Conservation (phyloP, 768 basidiomycete species). For the Cubamyces lactineus region DNA sequence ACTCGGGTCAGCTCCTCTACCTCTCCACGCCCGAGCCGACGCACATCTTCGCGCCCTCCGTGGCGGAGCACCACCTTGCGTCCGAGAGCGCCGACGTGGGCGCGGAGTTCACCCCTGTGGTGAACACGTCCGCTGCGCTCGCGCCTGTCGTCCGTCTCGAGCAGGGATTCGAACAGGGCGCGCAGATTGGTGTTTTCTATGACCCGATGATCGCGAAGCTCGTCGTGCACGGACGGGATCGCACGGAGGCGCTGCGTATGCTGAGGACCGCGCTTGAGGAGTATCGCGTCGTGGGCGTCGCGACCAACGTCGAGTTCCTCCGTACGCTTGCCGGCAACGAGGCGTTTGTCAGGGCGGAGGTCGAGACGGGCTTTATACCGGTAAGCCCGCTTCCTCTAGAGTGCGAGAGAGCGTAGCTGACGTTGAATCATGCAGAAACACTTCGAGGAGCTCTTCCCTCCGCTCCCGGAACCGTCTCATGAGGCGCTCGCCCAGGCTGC, state of each 20-base stretch:
- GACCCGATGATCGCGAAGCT: constrained; percentile 94
- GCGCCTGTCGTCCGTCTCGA: constrained; percentile 79
- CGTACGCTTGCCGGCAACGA: constrained; percentile 73
- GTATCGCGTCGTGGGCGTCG: constrained; percentile 89
- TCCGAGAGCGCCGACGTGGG: not conserved
- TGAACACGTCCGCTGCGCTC: constrained; percentile 34
- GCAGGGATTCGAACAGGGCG: constrained; percentile 82
- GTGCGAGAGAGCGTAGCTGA: not conserved
- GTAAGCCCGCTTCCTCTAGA: constrained; percentile 42
- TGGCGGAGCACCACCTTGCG: constrained; percentile 35
- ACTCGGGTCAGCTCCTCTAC: constrained; percentile 82
- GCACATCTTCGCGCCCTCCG: constrained; percentile 60
- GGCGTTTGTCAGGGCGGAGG: constrained; percentile 75
- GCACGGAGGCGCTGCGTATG: constrained; percentile 81
- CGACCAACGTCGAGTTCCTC: constrained; percentile 91
- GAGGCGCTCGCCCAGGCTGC: constrained; percentile 79
- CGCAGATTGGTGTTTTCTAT: constrained; percentile 86
- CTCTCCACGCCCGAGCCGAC: constrained; percentile 81
- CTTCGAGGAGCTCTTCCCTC: constrained; percentile 78
- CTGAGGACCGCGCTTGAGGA: constrained; percentile 82
- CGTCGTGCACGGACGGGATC: constrained; percentile 83
- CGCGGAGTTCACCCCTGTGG: constrained; percentile 23
- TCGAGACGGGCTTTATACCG: constrained; percentile 92
- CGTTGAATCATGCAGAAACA: constrained; percentile 62
- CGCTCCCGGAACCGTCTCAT: constrained; percentile 56